phyloP scores from a whole-genome alignment of 2,329 filamentous ascomycete species.

The Calonectria pteridis region DNA sequence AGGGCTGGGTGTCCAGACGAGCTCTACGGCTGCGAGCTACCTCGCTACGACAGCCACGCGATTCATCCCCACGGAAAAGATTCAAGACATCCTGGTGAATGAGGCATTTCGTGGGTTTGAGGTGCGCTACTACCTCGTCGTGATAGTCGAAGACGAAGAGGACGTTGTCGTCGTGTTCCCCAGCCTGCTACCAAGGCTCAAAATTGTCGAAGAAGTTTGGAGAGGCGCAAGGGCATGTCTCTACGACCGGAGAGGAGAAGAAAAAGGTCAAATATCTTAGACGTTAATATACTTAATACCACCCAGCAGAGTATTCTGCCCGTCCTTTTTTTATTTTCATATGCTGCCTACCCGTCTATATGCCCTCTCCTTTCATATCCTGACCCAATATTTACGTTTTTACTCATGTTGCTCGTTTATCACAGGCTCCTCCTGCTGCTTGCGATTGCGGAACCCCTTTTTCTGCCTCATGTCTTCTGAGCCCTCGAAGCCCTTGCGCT shows the following conservation, averaged over 20 bases:
- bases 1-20: conserved; percentile 91
- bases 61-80: conserved; percentile 89
- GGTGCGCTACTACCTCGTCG: conserved; percentile 88
- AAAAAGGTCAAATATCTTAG: conserved; percentile 41
- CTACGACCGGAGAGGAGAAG: conserved; percentile 66
- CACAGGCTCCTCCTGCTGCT: conserved; percentile 38
- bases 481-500: conserved; percentile 68
- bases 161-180: conserved; percentile 97
- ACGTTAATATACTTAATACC: conserved; percentile 20
- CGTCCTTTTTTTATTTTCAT: background rate
- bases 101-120: conserved; percentile 95
- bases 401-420: conserved; percentile 38
- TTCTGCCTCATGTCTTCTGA: conserved; percentile 61
- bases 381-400: background rate
- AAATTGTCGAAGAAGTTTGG: conserved; percentile 90
- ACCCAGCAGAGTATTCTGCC: background rate
- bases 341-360: conserved; percentile 12
- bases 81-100: conserved; percentile 93
- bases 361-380: background rate
- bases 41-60: conserved; percentile 63
- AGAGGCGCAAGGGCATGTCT: conserved; percentile 85
- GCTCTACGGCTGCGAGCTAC: conserved; percentile 72
- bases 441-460: conserved; percentile 49
- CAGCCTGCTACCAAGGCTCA: conserved; percentile 77
- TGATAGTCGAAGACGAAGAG: conserved; percentile 90